Evolutionary conservation across 2,329 filamentous ascomycete species (phyloP), one percentile per base, ranked within the genome.

Genomic region (Paecilomyces fulvus): DNA sequence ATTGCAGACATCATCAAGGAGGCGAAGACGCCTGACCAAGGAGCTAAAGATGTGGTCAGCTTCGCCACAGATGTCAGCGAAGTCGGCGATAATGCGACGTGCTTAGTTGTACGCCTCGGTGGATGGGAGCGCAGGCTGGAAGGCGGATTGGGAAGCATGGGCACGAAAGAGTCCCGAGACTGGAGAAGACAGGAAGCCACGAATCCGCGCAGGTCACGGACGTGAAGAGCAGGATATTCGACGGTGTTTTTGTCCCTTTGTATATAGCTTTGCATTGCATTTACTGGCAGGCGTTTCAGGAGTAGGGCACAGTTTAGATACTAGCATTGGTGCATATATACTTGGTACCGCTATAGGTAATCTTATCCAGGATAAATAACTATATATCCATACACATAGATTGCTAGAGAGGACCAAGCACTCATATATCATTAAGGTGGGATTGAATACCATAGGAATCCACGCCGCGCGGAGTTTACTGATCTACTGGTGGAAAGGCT

Each of bases 1-100:
- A 90, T 97, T 59, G 92, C 96, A 30, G 94, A 99, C 69, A 85
- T 97, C 30, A 81, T 97, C 65, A 97, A 97, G 73, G 94, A 99
- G 73, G 89, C 91, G 4, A 86, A 81, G 67, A 97, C 92, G 0
- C 94, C 94, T 0, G 92, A 96, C 63, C 84, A 95, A 69, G 94
- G 86, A 2, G 85, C 90, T 1, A 81, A 80, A 57, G 84, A 87
- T 59, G 83, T 99, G 7, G 90, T 96, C 28, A 83, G 84, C 56
- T 96, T 94, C 72, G 91, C 92, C 0, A 94, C 89, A 0, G 94
- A 97, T 74, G 88, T 96, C 3, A 86, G 83, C 25, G 78, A 69
- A 2, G 79, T 83, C 51, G 83, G 80, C 1, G 83, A 86, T 64
- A 87, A 87, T 71, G 82, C 83, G 3, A 86, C 84, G 12, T 83